Conservation (phyloP, 1,139 yeast species). For the Taphrina betulina region DNA sequence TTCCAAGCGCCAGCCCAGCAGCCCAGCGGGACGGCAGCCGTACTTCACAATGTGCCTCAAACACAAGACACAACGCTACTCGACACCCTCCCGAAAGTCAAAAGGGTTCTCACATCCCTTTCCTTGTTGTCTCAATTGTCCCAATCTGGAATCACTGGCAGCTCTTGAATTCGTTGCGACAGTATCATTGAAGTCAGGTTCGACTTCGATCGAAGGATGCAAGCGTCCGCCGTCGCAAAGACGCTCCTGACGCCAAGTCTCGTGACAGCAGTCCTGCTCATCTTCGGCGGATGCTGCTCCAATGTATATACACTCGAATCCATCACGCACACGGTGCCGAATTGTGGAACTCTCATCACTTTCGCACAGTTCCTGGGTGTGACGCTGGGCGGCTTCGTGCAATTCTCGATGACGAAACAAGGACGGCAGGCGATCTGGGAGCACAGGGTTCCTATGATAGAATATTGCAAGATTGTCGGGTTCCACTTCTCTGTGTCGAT, state of each 20-base stretch:
- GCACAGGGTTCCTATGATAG: constrained; percentile 51
- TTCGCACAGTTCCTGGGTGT: constrained; percentile 61
- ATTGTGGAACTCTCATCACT: constrained; percentile 51
- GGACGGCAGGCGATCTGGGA: constrained; percentile 41
- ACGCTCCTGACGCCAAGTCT: constrained; percentile 9
- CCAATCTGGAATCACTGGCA: too few relatives aligned
- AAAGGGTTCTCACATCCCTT: too few relatives aligned
- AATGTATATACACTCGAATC: constrained; percentile 65
- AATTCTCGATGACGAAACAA: constrained; percentile 44
- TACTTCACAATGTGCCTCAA: too few relatives aligned
- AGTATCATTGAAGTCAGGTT: too few relatives aligned
- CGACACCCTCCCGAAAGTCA: too few relatives aligned
- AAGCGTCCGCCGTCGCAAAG: constrained; percentile 6
- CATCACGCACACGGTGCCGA: constrained; percentile 44
- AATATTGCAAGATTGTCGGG: constrained; percentile 53
- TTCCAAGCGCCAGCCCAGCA: too few relatives aligned
- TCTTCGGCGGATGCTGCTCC: constrained; percentile 73
- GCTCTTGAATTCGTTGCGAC: too few relatives aligned
- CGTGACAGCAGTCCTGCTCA: constrained; percentile 41
- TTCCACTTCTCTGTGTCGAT: constrained; percentile 56
- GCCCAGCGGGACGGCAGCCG: too few relatives aligned
- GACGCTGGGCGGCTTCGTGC: constrained; percentile 50
- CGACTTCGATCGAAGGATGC: too few relatives aligned
- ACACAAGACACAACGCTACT: too few relatives aligned
- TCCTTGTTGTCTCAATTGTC: too few relatives aligned